A percentile compares a stretch with the other conserved stretches of the same genome.
Conservation (phyloP, 495 filamentous ascomycete species). For the Beverwykella pulmonaria region DNA sequence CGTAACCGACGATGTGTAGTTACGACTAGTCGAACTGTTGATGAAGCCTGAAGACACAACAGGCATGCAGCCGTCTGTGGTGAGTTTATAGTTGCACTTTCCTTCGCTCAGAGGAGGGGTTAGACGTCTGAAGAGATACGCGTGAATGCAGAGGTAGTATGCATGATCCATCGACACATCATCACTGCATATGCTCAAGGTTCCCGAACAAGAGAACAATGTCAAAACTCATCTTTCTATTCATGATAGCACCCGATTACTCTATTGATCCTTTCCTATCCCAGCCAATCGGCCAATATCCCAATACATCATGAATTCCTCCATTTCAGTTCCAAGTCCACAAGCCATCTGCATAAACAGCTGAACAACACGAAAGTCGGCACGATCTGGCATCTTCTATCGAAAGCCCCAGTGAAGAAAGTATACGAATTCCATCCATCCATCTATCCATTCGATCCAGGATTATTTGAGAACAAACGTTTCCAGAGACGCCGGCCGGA, state of each 20-base stretch:
- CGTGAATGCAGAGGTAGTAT: no score
- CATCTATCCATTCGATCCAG: not conserved
- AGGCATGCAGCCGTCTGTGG: no score
- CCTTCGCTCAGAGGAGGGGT: no score
- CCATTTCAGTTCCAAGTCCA: not conserved
- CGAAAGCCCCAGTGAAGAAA: not conserved
- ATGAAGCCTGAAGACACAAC: no score
- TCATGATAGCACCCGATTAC: not conserved
- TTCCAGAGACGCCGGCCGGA: conserved; percentile 14
- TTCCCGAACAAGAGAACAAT: not conserved
- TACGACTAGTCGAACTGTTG: no score
- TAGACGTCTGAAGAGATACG: no score
- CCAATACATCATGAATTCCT: not conserved
- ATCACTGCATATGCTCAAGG: no score
- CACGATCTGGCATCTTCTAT: conserved; percentile 18
- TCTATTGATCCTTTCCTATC: not conserved
- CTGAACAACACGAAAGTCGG: not conserved
- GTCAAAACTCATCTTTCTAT: not conserved
- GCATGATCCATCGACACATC: no score
- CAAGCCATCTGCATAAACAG: no score
- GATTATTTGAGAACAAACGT: not conserved
- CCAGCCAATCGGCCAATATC: not conserved
- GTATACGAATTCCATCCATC: not conserved
- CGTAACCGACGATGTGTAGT: no score
- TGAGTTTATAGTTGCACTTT: no score